Conservation (phyloP, 1,284 basidiomycete species). For the Mycosarcoma maydis region DNA sequence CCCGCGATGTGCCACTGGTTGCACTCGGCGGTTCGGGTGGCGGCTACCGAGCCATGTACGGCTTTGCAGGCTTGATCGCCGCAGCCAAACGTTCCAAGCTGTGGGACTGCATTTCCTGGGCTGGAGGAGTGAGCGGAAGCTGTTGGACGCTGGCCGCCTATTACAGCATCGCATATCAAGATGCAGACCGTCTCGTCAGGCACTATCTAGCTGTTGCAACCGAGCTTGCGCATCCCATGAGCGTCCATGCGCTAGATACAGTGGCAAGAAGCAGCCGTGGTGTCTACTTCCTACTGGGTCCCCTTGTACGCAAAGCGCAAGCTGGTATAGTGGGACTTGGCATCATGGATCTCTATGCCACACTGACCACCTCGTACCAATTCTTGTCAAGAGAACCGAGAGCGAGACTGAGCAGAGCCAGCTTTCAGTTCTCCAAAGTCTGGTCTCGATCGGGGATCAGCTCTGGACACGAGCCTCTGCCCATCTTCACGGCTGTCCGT, state of each 20-base stretch:
- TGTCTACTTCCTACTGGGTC: constrained; percentile 61
- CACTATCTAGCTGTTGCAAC: constrained; percentile 56
- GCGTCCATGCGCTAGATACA: constrained; percentile 56
- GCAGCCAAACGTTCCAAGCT: constrained; percentile 56
- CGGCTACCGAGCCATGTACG: constrained; percentile 66
- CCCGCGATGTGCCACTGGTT: constrained; percentile 64
- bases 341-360: constrained; percentile 66
- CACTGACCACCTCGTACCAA: constrained; percentile 56
- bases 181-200: constrained; percentile 42
- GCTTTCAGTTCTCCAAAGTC: constrained; percentile 61
- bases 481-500: constrained; percentile 61
- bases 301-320: constrained; percentile 56
- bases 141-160: constrained; percentile 66
- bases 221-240: constrained; percentile 62
- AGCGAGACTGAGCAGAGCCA: constrained; percentile 53
- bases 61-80: constrained; percentile 55
- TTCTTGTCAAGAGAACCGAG: constrained; percentile 51
- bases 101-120: constrained; percentile 63
- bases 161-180: constrained; percentile 53
- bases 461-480: constrained; percentile 48
- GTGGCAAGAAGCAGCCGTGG: constrained; percentile 56
- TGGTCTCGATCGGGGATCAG: constrained; percentile 49
- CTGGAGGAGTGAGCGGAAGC: constrained; percentile 63
- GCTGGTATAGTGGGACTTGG: constrained; percentile 57
- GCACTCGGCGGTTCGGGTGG: constrained; percentile 66